Base-by-base conservation (phyloP, 1,139 yeast genomes). In the Arxiozyma telluris region DNA sequence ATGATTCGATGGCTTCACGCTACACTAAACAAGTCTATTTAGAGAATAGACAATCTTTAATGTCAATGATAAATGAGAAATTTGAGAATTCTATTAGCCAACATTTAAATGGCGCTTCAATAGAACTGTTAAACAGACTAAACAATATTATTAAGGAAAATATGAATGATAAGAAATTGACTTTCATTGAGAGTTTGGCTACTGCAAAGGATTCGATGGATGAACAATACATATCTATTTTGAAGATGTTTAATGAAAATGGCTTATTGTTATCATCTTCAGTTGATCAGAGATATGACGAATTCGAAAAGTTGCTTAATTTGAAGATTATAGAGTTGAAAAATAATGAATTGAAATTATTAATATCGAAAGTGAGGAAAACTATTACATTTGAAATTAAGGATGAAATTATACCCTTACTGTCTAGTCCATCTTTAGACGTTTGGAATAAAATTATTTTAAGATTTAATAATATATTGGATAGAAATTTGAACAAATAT, bases 1-100 rank as follows among this genome's bases (percentile, higher is more conserved):
- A 80, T 66, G 94, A 88, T 64, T 63, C 74, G 17, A 76, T 77
- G 57, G 97, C 97, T 1, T 77, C 91, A 1, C 81, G 89, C 54
- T 91, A 91, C 66, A 78, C 81, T 54, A 72, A 75, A 49, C 59
- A 77, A 1, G 93, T 89, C 2, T 90, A 86, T 67, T 67, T 74
- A 50, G 84, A 83, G 53, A 85, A 85, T 64, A 77, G 84, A 53
- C 60, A 61, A 0, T 74, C 73, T 15, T 74, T 91, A 55, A 55
- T 64, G 1, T 70, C 68, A 3, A 80, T 78, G 58, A 70, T 87
- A 39, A 74, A 78, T 55, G 58, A 57, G 0, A 74, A 74, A 6
- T 48, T 44, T 39, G 27, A 22, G 9, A 30, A 30, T 4, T 39
- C 50, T 15, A 44, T 52, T 22, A 23, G 39, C 5, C 20, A 18